Conservation (phyloP, 2,329 filamentous ascomycete species). For the Aspergillus intermedius region DNA sequence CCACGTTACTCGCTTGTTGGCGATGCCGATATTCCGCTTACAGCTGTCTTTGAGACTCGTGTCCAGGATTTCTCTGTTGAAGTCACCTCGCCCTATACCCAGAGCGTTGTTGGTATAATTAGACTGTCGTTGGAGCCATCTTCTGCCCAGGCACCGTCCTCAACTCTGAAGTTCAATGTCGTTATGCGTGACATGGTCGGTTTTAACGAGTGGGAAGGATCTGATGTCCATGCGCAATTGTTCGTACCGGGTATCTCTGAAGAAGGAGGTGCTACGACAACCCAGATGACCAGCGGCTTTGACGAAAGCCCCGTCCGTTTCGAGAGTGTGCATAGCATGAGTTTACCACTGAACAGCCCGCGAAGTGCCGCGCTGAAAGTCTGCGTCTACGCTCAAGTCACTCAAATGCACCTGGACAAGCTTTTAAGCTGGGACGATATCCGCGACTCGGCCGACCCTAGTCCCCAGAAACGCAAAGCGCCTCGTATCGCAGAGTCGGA, state of each 20-base stretch:
- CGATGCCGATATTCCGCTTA: conserved; percentile 84
- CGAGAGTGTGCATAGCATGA: conserved; percentile 98
- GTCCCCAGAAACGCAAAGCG: conserved; percentile 52
- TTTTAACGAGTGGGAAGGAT: conserved; percentile 92
- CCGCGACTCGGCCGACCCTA: conserved; percentile 61
- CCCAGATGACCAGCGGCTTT: conserved; percentile 88
- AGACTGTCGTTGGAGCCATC: conserved; percentile 89
- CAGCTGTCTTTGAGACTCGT: conserved; percentile 86
- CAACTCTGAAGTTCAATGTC: conserved; percentile 94
- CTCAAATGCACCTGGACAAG: conserved; percentile 91
- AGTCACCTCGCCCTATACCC: conserved; percentile 85
- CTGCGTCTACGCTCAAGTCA: conserved; percentile 85
- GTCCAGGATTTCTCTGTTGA: conserved; percentile 93
- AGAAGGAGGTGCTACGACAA: conserved; percentile 86
- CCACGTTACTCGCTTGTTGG: conserved; percentile 88
- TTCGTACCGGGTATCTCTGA: conserved; percentile 88
- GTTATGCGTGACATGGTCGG: conserved; percentile 95
- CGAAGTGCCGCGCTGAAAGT: conserved; percentile 71
- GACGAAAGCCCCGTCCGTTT: conserved; percentile 89
- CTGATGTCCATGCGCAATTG: conserved; percentile 92
- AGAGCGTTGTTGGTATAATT: conserved; percentile 82
- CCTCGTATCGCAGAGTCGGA: conserved; percentile 82
- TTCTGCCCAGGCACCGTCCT: conserved; percentile 82
- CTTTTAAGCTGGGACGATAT: conserved; percentile 98
- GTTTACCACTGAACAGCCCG: conserved; percentile 71